Conservation (phyloP, 192 early-diverging fungal genomes). For the Coemansia sp. region DNA sequence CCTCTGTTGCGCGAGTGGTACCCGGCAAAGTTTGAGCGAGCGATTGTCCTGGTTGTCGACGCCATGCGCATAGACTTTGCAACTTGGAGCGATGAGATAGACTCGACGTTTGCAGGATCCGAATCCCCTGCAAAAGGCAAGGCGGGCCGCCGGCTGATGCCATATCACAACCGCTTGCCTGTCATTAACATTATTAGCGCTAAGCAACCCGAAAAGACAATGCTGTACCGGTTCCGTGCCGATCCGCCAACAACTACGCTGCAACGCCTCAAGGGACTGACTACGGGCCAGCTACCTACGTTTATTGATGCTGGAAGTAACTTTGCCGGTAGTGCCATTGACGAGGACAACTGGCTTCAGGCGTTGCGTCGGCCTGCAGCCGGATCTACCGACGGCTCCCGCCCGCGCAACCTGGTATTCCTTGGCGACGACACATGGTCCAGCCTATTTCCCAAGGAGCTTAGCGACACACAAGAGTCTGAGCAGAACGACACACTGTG, state of each 20-base stretch:
- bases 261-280: conserved; percentile 77
- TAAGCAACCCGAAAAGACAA: conserved; percentile 54
- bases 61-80: conserved; percentile 68
- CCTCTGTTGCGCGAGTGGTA: conserved; percentile 29
- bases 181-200: conserved; percentile 52
- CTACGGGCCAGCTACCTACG: conserved; percentile 76
- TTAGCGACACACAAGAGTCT: conserved; percentile 33
- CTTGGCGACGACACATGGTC: conserved; percentile 98
- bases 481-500: conserved; percentile 16
- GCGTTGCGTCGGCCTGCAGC: conserved; percentile 48
- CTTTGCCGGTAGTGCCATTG: conserved; percentile 74
- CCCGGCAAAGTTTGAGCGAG: conserved; percentile 55
- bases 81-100: conserved; percentile 48
- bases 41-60: conserved; percentile 71
- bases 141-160: conserved; percentile 9
- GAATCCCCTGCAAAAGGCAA: background rate
- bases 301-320: conserved; percentile 80
- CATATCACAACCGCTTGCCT: conserved; percentile 45
- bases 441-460: conserved; percentile 71
- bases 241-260: conserved; percentile 80
- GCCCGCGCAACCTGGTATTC: conserved; percentile 61
- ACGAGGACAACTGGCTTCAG: conserved; percentile 75
- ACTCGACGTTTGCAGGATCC: background rate
- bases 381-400: background rate
- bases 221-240: conserved; percentile 70